Evolutionary conservation across 1,139 yeast species (phyloP), one percentile per base, ranked within the genome.

Genomic region (Debaryomyces coudertii): DNA sequence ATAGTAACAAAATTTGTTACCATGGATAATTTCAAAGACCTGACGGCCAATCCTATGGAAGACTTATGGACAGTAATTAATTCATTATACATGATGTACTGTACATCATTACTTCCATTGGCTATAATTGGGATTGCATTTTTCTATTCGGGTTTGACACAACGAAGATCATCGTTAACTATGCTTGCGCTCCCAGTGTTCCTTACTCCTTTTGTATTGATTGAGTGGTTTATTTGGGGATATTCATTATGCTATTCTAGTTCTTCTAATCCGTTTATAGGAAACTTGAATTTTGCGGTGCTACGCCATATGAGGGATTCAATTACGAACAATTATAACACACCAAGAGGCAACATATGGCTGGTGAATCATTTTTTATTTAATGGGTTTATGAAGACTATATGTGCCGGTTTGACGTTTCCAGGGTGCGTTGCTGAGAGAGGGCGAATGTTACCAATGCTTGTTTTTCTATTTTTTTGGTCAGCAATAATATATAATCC

Each of bases 221-320:
- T 82, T 7, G 82, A 82, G 51, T 82, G 85, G 83, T 76, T 70
- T 50, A 67, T 79, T n/a, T 76, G 80, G 77, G 82, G 87, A 2
- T 81, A 79, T 53, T 75, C 86, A 0, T 61, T 82, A 24, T 71
- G 81, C 41, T 78, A 74, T 53, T 63, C 78, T 1, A 62, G 70
- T 8, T 62, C 81, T 3, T 47, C 60, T 2, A 76, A 77, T 45
- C 53, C 61, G 25, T 80, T 71, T 51, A 71, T 82, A 16, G 87
- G 87, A 6, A 65, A 68, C 43, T 62, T 82, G 47, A 51, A 65
- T 20, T 71, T 67, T 57, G 74, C 71, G 0, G 82, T 80, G 8
- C 59, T 71, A 47, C 62, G 71, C 45, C 71, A 72, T 28, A 51
- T 76, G 37, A 54, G 58, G 40, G 59, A 61, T 28, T 50, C 63